These are phyloP conservation scores for Skeletonema menzelii DNA, from an alignment of 108 stramenopile species.

Conservation along the genomic window DNA sequence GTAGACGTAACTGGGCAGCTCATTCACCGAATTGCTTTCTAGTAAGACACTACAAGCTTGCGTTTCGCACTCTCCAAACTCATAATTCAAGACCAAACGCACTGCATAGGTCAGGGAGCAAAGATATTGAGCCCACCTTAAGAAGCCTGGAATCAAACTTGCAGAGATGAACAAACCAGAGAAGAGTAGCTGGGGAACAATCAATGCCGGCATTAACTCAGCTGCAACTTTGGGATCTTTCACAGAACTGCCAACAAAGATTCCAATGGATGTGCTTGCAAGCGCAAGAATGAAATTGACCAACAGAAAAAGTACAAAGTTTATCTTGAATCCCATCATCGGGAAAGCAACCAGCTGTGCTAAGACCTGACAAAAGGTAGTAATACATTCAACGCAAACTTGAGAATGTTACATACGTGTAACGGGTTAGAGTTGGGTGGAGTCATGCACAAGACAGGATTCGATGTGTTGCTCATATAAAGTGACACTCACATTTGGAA, in stretches of 20 bases:
- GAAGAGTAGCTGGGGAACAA: slow-evolving; percentile 89
- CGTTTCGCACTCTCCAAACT: slow-evolving; percentile 60
- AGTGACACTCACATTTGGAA: slow-evolving; percentile 40
- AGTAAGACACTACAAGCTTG: slow-evolving; percentile 55
- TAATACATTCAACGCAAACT: background rate
- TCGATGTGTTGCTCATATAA: slow-evolving; percentile 10
- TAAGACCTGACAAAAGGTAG: background rate
- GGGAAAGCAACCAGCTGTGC: slow-evolving; percentile 52
- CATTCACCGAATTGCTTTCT: slow-evolving; percentile 26
- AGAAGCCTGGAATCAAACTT: slow-evolving; percentile 62
- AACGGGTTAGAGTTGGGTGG: background rate
- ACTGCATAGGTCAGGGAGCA: slow-evolving; percentile 70
- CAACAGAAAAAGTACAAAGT: slow-evolving; percentile 51
- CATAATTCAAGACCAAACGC: slow-evolving; percentile 45
- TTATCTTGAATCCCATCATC: slow-evolving; percentile 56
- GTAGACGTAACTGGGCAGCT: background rate
- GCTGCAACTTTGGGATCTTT: slow-evolving; percentile 63
- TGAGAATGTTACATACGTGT: too few relatives aligned
- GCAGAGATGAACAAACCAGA: slow-evolving; percentile 76
- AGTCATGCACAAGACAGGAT: background rate
- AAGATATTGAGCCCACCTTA: slow-evolving; percentile 74
- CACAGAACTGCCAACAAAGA: slow-evolving; percentile 64
- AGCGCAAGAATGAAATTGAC: slow-evolving; percentile 58
- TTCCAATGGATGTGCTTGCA: slow-evolving; percentile 64
- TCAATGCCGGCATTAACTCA: slow-evolving; percentile 68